Conservation (phyloP, 2,329 filamentous ascomycete species). For the Arthrobotrys entomopaga region DNA sequence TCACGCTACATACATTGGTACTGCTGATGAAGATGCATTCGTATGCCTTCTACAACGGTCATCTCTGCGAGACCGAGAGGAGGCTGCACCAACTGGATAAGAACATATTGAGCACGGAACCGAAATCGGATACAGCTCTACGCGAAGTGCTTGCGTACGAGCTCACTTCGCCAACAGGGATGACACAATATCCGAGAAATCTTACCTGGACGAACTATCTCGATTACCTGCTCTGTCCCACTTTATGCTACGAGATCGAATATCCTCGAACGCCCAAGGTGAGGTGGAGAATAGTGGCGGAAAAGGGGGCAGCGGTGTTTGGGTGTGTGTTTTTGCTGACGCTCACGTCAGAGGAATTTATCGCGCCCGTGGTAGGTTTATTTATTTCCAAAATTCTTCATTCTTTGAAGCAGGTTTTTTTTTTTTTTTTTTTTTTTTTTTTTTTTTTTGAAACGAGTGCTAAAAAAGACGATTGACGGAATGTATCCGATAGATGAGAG, state of each 20-base stretch:
- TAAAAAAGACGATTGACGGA: background rate
- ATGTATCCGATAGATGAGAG: constrained; percentile 56
- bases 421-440: constrained; percentile 2
- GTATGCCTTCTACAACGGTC: constrained; percentile 97
- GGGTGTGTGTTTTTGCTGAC: constrained; percentile 93
- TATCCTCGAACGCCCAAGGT: constrained; percentile 83
- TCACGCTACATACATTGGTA: constrained; percentile 88
- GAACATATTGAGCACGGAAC: constrained; percentile 65
- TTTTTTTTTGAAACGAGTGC: constrained; percentile 6
- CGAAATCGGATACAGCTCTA: constrained; percentile 71
- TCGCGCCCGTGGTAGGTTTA: constrained; percentile 84
- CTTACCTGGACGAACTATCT: constrained; percentile 82
- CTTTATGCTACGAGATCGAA: constrained; percentile 95
- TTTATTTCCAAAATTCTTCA: background rate
- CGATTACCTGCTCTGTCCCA: constrained; percentile 91
- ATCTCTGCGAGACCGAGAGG: constrained; percentile 86
- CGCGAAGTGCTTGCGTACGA: constrained; percentile 89
- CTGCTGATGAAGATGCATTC: constrained; percentile 99
- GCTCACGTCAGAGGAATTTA: constrained; percentile 91
- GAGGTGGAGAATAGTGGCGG: constrained; percentile 81
- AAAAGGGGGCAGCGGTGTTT: constrained; percentile 88
- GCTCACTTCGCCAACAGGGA: constrained; percentile 87
- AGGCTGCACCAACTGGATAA: constrained; percentile 82
- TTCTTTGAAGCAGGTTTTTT: background rate
- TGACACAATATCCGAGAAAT: constrained; percentile 89